A percentile compares a stretch with the other conserved stretches of the same genome.
Conservation (phyloP, 345 rosid species). For the Linum lewisii region DNA sequence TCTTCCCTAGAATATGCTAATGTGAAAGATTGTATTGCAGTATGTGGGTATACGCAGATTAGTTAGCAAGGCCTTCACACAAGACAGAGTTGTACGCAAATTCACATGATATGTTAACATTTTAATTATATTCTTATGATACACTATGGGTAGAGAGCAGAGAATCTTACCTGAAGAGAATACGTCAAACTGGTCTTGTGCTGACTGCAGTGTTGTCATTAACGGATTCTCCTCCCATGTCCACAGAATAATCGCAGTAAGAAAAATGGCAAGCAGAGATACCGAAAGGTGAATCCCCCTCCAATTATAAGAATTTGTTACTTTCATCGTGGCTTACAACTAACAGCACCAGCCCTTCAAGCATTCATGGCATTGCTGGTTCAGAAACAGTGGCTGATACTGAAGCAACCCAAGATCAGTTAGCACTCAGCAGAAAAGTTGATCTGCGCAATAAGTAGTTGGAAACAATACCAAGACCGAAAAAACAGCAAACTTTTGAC, state of each 20-base stretch:
- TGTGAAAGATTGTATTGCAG: no score
- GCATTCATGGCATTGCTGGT: not conserved
- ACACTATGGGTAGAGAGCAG: not conserved
- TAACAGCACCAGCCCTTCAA: not conserved
- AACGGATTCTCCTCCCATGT: slow-evolving; percentile 40
- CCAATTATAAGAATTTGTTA: slow-evolving; percentile 18
- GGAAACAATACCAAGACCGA: not conserved
- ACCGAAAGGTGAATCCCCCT: slow-evolving; percentile 33
- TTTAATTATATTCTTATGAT: no score
- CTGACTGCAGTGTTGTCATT: slow-evolving; percentile 19
- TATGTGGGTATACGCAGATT: no score
- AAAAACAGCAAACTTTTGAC: not conserved
- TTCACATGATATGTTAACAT: no score
- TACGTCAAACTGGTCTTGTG: slow-evolving; percentile 26
- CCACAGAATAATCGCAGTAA: slow-evolving; percentile 35
- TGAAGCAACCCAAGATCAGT: not conserved
- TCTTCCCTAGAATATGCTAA: no score
- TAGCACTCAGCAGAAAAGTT: not conserved
- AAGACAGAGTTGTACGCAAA: no score
- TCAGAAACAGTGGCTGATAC: not conserved
- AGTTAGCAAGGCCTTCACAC: no score
- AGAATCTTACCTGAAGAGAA: slow-evolving; percentile 41
- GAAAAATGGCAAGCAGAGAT: slow-evolving; percentile 22
- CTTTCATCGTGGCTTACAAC: slow-evolving; percentile 31
- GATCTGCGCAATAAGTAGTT: not conserved